These are phyloP conservation scores for Amanita phalloides DNA, from an alignment of 768 basidiomycete species.

Conservation along the genomic window DNA sequence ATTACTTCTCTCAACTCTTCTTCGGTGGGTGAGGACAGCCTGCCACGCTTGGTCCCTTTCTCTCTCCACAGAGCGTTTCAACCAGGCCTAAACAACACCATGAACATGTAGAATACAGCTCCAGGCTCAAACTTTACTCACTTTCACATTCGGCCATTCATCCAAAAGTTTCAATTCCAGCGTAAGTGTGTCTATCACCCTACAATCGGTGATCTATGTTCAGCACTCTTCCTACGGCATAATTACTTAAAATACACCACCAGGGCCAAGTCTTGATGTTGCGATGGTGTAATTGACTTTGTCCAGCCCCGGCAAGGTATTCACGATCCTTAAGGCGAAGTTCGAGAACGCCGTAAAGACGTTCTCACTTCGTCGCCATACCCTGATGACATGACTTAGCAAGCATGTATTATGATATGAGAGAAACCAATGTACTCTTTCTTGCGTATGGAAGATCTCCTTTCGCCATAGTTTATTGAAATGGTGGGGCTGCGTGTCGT, in stretches of 20 bases:
- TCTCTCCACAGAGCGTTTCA: not conserved
- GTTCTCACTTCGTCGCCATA: conserved; percentile 77
- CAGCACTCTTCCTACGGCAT: not conserved
- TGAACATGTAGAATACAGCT: not conserved
- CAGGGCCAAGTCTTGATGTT: conserved; percentile 58
- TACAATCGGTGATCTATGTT: not conserved
- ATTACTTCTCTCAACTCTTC: not conserved
- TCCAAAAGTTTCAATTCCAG: conserved; percentile 49
- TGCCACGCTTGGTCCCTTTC: not conserved
- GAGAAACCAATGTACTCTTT: conserved; percentile 30
- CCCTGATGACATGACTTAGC: conserved; percentile 25
- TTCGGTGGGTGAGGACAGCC: not conserved
- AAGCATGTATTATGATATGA: not conserved
- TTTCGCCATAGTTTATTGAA: conserved; percentile 28
- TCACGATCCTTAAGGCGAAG: conserved; percentile 65
- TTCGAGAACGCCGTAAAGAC: conserved; percentile 78
- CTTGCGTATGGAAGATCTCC: conserved; percentile 64
- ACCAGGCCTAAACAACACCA: not conserved
- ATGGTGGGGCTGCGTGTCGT: not conserved
- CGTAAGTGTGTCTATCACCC: conserved; percentile 21
- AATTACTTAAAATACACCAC: not conserved
- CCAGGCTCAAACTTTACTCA: not conserved
- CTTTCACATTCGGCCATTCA: conserved; percentile 52
- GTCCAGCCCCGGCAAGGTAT: conserved; percentile 66
- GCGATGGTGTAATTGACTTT: conserved; percentile 58